Conservation (phyloP, 805 yeast species). For the Kodamaea nitidulidarum region DNA sequence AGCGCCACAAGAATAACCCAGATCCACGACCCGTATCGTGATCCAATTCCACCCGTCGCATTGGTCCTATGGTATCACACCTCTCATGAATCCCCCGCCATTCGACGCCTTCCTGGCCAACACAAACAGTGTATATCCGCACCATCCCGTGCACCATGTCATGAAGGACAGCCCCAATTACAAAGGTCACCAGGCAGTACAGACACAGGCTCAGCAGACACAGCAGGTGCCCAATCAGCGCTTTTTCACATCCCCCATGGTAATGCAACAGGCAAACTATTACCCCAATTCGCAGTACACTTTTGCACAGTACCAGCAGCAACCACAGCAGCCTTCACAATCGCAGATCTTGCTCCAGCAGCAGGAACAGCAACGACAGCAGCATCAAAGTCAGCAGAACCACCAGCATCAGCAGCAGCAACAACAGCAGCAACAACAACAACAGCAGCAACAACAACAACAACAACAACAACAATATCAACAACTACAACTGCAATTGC, state of each 20-base stretch:
- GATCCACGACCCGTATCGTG: background rate
- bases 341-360: slow-evolving; percentile 12
- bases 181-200: slow-evolving; percentile 9
- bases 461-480: slow-evolving; percentile 4
- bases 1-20: background rate
- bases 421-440: slow-evolving; percentile 9
- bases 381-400: slow-evolving; percentile 9
- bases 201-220: slow-evolving; percentile 7
- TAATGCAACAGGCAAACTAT: slow-evolving; percentile 22
- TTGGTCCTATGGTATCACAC: background rate
- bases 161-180: slow-evolving; percentile 4
- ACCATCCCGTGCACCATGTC: slow-evolving; percentile 10
- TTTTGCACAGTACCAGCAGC: slow-evolving; percentile 10
- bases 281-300: slow-evolving; percentile 14
- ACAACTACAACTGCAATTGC: slow-evolving; percentile 1
- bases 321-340: slow-evolving; percentile 12
- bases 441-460: slow-evolving; percentile 2
- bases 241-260: slow-evolving; percentile 21
- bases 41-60: background rate
- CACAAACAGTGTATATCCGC: slow-evolving; percentile 7
- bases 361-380: slow-evolving; percentile 10
- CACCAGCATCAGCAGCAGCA: slow-evolving; percentile 10
- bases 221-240: slow-evolving; percentile 14
- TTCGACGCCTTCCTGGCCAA: slow-evolving; percentile 9
- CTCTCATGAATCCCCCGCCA: slow-evolving; percentile 10